phyloP scores from a whole-genome alignment of 306 rosid species.

The Cucurbita moschata region DNA sequence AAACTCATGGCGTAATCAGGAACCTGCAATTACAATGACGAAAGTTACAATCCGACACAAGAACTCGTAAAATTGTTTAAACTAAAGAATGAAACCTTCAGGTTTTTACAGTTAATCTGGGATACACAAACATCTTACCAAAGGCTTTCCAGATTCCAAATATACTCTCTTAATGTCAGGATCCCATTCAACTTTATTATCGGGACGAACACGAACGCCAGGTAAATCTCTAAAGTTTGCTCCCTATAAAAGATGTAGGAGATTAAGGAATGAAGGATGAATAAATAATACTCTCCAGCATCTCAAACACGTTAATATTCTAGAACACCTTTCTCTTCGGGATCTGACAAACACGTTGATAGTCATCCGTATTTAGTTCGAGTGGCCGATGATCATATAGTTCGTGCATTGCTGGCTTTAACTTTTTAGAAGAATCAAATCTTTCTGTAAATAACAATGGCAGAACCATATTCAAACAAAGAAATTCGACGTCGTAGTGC shows the following conservation, averaged over 20 bases:
- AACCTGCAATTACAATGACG: constrained; percentile 22
- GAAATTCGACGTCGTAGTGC: background rate
- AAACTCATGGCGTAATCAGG: constrained; percentile 71
- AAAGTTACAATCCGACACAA: background rate
- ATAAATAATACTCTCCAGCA: background rate
- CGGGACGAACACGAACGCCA: constrained; percentile 46
- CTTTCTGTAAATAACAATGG: constrained; percentile 21
- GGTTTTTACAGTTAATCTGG: background rate
- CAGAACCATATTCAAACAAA: background rate
- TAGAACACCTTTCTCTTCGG: constrained; percentile 51
- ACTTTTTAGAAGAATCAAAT: background rate
- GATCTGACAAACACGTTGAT: constrained; percentile 44
- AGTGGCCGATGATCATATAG: constrained; percentile 58
- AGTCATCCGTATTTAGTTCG: constrained; percentile 43
- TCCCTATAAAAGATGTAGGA: constrained; percentile 26
- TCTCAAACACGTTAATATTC: background rate
- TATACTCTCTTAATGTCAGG: constrained; percentile 33
- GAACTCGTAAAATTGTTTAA: background rate
- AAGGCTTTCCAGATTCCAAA: constrained; percentile 61
- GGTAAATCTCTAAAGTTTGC: constrained; percentile 68
- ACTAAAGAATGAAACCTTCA: background rate
- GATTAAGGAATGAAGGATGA: background rate
- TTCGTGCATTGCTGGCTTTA: background rate
- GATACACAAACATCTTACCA: constrained; percentile 29
- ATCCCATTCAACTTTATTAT: constrained; percentile 57